Evolutionary conservation across 768 basidiomycete genomes (phyloP), one percentile per base, ranked within the genome.

Genomic region (Kwoniella dejecticola): DNA sequence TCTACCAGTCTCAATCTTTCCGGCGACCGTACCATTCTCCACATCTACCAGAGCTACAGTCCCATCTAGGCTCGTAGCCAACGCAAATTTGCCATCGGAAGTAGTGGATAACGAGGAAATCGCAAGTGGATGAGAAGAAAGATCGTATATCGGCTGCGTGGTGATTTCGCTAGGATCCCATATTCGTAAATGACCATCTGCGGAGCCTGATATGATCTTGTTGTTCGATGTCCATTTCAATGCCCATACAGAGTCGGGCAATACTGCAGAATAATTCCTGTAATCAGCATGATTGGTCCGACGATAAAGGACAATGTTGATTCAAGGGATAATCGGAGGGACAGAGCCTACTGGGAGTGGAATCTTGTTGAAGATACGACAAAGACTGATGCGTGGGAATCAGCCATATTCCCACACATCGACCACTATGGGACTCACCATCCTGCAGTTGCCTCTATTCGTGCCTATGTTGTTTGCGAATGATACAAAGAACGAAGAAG

Each of bases 51-150:
- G 79, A 47, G 81, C 83, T 0, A 90, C 91, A 27, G 88, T 84
- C 1, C 93, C 93, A 70, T 95, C 92, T 19, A 94, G 81, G 56
- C 88, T 88, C 70, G 91, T 91, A 68, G 87, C 88, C 45, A 96
- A 77, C 0, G 86, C 90, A 29, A 79, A 80, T 47, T 80, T 82
- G 7, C 90, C 93, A 41, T 73, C 62, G 48, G 85, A 82, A 19
- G 87, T 84, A 7, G 85, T 85, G 17, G 89, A 90, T 31, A 95
- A 79, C 4, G 91, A 91, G 17, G 90, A 85, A 66, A 92, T 85
- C 2, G 89, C 92, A 19, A 95, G 86, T 6, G 90, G 86, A 79
- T 95, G 90, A n/a, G 88, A 82, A 36, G 85, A 79, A 17, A 86
- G 85, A 31, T 86, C 81, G 63, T 62, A 83, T 71, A 81, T 82